Percentiles rank a stretch among this genome's conserved stretches.
phyloP scores from a whole-genome alignment of 495 filamentous ascomycete species.

The Lepidopterella palustris region DNA sequence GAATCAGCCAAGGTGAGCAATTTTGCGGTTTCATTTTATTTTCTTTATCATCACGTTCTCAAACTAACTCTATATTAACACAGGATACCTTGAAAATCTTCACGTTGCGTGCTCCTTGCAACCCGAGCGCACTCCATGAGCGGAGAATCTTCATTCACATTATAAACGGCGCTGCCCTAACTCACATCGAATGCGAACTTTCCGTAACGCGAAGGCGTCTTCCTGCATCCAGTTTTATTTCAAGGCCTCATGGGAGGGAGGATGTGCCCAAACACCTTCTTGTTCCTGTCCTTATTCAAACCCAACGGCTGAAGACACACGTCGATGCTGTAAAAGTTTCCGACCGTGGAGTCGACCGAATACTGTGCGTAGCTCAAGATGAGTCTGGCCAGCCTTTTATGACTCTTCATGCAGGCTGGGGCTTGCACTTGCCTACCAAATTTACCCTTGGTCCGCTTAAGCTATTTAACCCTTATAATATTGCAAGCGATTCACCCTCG shows the following conservation, averaged over 20 bases:
- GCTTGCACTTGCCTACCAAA: slow-evolving; percentile 13
- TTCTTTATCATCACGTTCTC: neutral
- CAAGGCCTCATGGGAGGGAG: neutral
- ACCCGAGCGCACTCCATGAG: slow-evolving; percentile 22
- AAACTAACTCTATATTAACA: neutral
- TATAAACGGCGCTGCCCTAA: slow-evolving; percentile 5
- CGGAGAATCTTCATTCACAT: slow-evolving; percentile 19
- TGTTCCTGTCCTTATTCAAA: slow-evolving; percentile 12
- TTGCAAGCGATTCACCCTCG: slow-evolving; percentile 7
- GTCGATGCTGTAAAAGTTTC: slow-evolving; percentile 15
- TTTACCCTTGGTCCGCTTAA: slow-evolving; percentile 10
- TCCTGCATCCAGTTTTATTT: slow-evolving; percentile 7
- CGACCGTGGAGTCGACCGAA: slow-evolving; percentile 17
- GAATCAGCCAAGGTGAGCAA: slow-evolving; percentile 10
- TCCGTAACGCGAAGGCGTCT: slow-evolving; percentile 22
- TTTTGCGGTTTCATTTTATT: neutral
- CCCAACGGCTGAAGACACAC: slow-evolving; percentile 2
- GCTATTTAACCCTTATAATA: slow-evolving; percentile 21
- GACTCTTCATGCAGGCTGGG: slow-evolving; percentile 21
- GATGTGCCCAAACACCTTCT: slow-evolving; percentile 13
- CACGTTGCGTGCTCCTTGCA: slow-evolving; percentile 16
- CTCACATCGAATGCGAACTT: slow-evolving; percentile 21
- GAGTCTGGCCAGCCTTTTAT: slow-evolving; percentile 12
- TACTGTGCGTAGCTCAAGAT: slow-evolving; percentile 5
- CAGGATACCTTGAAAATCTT: slow-evolving; percentile 11